Evolutionary conservation across 495 filamentous ascomycete genomes (phyloP), one percentile per base, ranked within the genome.

Genomic region (Penicillium samsonianum): DNA sequence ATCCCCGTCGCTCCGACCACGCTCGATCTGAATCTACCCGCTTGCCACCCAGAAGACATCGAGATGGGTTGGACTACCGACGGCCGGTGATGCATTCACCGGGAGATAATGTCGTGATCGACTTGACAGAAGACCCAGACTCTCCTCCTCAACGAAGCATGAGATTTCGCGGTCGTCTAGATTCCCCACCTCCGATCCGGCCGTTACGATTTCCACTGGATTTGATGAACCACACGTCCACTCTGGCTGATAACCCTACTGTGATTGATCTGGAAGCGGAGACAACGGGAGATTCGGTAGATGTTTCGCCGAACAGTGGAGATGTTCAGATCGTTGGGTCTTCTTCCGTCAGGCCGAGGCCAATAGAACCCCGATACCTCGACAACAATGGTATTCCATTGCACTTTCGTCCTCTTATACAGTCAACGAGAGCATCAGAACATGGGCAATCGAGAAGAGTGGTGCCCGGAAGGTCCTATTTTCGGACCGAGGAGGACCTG

Each of bases 51-150:
- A 58, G 64, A 42, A 26, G 50, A 42, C 16, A 11, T 22, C 25
- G 80, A 16, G 77, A 82, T 65, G 75, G 79, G 12, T 65, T 78
- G 33, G 83, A 86, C 45, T 78, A 73, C 28, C 71, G 81, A 47
- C 72, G 77, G 23, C 82, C 82, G 8, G 64, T 68, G 57, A 70
- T 67, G n/a, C 47, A 59, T 3, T 54, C 63, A 1, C 67, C 14
- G 61, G 64, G n/a, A 20, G 50, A 55, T 8, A 73, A 70, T 16
- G 70, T 75, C 26, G 70, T 84, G 6, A 84, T 86, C 19, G 83
- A 86, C 61, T 64, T 86, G 20, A 85, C 83, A 5, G 71, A 75
- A 11, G 81, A 82, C 6, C 65, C 73, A 2, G 79, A 79, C 22
- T 71, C 75, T 3, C 68, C 71, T 28, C 67, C 73, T 9, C 64